These are phyloP conservation scores for Phytophthora colocasiae DNA, from an alignment of 352 stramenopile species.

Conservation along the genomic window DNA sequence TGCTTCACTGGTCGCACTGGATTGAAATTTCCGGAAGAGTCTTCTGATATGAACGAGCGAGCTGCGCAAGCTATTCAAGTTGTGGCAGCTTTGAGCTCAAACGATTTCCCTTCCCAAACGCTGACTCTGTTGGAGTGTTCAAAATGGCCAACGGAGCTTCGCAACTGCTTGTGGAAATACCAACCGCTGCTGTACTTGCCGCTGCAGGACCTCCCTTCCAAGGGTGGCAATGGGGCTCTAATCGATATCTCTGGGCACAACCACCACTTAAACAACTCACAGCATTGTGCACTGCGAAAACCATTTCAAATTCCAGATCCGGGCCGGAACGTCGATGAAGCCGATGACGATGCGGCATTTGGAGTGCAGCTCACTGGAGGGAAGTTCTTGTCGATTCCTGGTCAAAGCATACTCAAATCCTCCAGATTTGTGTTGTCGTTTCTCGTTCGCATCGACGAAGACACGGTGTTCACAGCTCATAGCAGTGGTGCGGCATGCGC, in stretches of 20 bases:
- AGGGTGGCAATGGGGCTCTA: slow-evolving; percentile 22
- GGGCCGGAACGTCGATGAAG: not conserved
- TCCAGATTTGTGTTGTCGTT: slow-evolving; percentile 46
- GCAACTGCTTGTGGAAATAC: slow-evolving; percentile 50
- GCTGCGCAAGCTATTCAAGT: slow-evolving; percentile 59
- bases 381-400: slow-evolving; percentile 30
- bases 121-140: slow-evolving; percentile 56
- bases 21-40: not conserved
- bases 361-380: slow-evolving; percentile 52
- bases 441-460: slow-evolving; percentile 49
- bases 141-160: slow-evolving; percentile 31
- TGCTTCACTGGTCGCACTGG: slow-evolving; percentile 43
- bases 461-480: slow-evolving; percentile 2
- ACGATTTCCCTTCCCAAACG: slow-evolving; percentile 42
- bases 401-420: not conserved
- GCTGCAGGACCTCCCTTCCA: slow-evolving; percentile 55
- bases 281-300: slow-evolving; percentile 53
- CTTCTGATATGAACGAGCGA: slow-evolving; percentile 47
- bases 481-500: slow-evolving; percentile 2
- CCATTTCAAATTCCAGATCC: slow-evolving; percentile 57
- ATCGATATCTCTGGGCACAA: slow-evolving; percentile 64
- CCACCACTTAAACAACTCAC: slow-evolving; percentile 43
- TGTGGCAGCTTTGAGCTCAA: slow-evolving; percentile 43
- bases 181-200: slow-evolving; percentile 60
- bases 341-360: slow-evolving; percentile 20